These are phyloP conservation scores for Pichia sp. DNA, from an alignment of 1,139 yeast species.

Conservation along the genomic window DNA sequence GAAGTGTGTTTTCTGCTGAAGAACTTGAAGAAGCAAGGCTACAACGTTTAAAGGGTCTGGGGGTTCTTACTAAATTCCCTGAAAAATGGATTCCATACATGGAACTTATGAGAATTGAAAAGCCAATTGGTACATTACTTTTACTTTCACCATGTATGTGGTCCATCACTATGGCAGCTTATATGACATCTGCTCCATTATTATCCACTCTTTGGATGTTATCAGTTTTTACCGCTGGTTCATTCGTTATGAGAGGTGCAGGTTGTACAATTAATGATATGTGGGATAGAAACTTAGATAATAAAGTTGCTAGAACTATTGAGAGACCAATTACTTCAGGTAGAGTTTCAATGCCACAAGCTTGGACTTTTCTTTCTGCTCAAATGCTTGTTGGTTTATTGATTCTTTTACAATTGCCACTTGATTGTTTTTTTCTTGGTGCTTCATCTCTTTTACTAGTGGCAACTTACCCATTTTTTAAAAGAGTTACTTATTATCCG, in stretches of 20 bases:
- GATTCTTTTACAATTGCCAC: conserved; percentile 66
- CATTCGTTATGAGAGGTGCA: conserved; percentile 92
- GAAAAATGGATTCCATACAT: conserved; percentile 78
- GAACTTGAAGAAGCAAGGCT: conserved; percentile 52
- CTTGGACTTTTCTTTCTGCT: conserved; percentile 64
- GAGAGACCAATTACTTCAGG: conserved; percentile 91
- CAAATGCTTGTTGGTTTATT: conserved; percentile 75
- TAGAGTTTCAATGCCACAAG: conserved; percentile 65
- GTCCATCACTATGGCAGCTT: conserved; percentile 86
- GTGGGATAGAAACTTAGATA: conserved; percentile 75
- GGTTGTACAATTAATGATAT: conserved; percentile 95
- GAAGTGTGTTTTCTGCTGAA: conserved; percentile 40
- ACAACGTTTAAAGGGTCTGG: conserved; percentile 53
- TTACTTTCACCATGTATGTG: conserved; percentile 75
- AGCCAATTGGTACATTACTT: conserved; percentile 88
- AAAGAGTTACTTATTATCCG: conserved; percentile 91
- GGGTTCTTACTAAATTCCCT: conserved; percentile 60
- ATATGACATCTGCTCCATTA: conserved; percentile 60
- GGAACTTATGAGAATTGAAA: conserved; percentile 83
- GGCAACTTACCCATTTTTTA: conserved; percentile 84
- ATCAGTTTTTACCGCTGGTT: conserved; percentile 70
- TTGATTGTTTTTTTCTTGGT: conserved; percentile 77
- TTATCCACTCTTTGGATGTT: conserved; percentile 53
- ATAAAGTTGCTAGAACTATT: conserved; percentile 78
- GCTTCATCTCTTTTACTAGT: conserved; percentile 76